Evolutionary conservation across 352 stramenopile genomes (phyloP).

Genomic region (Phytophthora boehmeriae): DNA sequence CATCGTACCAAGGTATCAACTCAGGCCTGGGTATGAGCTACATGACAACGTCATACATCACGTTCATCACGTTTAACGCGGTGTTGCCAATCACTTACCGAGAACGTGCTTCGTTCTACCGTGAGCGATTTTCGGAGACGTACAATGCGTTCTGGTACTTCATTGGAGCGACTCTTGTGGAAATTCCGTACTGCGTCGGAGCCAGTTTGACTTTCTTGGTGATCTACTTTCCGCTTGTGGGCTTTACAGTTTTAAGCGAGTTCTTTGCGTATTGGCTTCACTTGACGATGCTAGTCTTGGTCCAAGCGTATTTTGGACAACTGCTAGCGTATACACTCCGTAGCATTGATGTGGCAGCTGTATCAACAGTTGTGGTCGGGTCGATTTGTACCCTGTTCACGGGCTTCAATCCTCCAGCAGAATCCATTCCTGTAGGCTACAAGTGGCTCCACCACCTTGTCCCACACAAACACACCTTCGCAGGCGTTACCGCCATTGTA

Average conservation of each 20-base stretch:
- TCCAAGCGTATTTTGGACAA: slow-evolving; percentile 47
- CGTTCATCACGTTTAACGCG: slow-evolving; percentile 61
- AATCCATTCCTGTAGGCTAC: slow-evolving; percentile 29
- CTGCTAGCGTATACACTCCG: slow-evolving; percentile 32
- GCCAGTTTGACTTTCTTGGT: slow-evolving; percentile 44
- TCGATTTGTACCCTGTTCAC: slow-evolving; percentile 47
- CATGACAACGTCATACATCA: slow-evolving; percentile 67
- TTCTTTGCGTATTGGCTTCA: slow-evolving; percentile 49
- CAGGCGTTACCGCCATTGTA: slow-evolving; percentile 31
- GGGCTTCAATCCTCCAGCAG: slow-evolving; percentile 39
- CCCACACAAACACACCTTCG: slow-evolving; percentile 31
- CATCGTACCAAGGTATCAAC: slow-evolving; percentile 24
- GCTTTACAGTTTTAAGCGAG: slow-evolving; percentile 31
- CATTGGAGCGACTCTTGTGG: slow-evolving; percentile 65
- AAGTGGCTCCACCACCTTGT: slow-evolving; percentile 37
- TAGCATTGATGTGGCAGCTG: slow-evolving; percentile 23
- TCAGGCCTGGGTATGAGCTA: slow-evolving; percentile 69
- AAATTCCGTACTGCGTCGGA: slow-evolving; percentile 75
- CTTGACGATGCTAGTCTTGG: slow-evolving; percentile 37
- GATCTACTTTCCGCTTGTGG: slow-evolving; percentile 50
- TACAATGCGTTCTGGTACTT: slow-evolving; percentile 72
- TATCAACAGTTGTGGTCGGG: slow-evolving; percentile 38
- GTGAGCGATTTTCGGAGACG: slow-evolving; percentile 63
- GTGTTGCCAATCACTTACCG: slow-evolving; percentile 65
- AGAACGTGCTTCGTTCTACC: slow-evolving; percentile 78